phyloP scores from a whole-genome alignment of 1,284 basidiomycete genomes.

The Naganishia sp. region DNA sequence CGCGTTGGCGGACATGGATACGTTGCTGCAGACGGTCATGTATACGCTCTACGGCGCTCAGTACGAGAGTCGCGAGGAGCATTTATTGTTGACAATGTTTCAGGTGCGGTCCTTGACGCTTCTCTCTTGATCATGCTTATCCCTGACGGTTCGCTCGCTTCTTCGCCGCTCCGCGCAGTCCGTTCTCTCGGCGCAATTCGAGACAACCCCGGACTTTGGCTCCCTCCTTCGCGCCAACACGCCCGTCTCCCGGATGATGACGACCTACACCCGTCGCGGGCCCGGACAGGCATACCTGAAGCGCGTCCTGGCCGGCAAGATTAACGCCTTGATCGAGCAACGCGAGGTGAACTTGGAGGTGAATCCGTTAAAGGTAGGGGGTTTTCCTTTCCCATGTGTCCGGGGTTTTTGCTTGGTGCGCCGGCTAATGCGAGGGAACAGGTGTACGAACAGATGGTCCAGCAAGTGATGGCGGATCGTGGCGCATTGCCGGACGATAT shows the following conservation, averaged over 20 bases:
- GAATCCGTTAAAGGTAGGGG: constrained; percentile 86
- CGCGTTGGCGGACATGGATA: constrained; percentile 93
- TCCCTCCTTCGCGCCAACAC: constrained; percentile 97
- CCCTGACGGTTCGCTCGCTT: constrained; percentile 36
- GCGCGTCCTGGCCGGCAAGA: constrained; percentile 90
- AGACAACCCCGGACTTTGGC: constrained; percentile 96
- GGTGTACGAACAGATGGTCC: constrained; percentile 98
- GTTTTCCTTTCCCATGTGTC: no score
- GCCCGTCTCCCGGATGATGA: constrained; percentile 99
- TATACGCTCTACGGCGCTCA: constrained; percentile 99
- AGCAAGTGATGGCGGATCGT: constrained; percentile 95
- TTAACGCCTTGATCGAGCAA: constrained; percentile 99
- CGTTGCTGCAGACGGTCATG: constrained; percentile 99
- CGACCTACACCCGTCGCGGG: constrained; percentile 95
- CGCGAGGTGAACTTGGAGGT: no score
- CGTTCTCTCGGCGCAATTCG: constrained; percentile 96
- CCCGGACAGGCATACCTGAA: constrained; percentile 98
- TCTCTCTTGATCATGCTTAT: neutral
- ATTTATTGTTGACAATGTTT: constrained; percentile 97
- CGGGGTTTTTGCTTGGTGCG: no score
- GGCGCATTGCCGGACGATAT: constrained; percentile 85
- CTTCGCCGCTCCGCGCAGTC: constrained; percentile 60
- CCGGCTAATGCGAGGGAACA: constrained; percentile 42
- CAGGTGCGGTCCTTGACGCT: constrained; percentile 60
- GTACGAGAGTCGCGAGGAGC: constrained; percentile 98